Evolutionary conservation across 2,329 filamentous ascomycete species (phyloP).

Genomic region (Stachybotrys echinatus): DNA sequence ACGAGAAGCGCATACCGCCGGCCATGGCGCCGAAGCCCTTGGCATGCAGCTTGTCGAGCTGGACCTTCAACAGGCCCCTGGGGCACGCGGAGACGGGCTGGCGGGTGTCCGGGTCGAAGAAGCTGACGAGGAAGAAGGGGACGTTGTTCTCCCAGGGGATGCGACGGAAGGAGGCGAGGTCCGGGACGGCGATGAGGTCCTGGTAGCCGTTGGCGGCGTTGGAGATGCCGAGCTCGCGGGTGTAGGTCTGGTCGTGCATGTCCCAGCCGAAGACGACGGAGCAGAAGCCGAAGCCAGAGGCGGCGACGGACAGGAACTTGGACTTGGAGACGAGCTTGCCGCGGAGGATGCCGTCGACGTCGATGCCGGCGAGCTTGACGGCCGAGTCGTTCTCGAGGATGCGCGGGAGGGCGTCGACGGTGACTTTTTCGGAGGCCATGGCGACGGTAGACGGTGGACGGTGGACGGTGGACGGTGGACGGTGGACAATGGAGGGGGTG

Average conservation of each 20-base stretch:
- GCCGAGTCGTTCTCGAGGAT: slow-evolving; percentile 67
- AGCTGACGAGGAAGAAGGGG: slow-evolving; percentile 80
- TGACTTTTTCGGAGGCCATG: slow-evolving; percentile 37
- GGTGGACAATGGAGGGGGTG: not conserved
- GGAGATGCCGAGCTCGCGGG: slow-evolving; percentile 77
- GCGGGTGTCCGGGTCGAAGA: slow-evolving; percentile 73
- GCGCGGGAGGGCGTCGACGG: slow-evolving; percentile 57
- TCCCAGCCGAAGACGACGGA: slow-evolving; percentile 95
- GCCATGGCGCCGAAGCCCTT: slow-evolving; percentile 81
- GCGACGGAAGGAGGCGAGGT: slow-evolving; percentile 70
- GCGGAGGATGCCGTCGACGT: slow-evolving; percentile 81
- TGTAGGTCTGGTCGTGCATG: slow-evolving; percentile 91
- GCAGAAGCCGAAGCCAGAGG: slow-evolving; percentile 85
- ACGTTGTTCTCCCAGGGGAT: slow-evolving; percentile 90
- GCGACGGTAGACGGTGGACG: slow-evolving; percentile 2
- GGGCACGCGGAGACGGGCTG: slow-evolving; percentile 73
- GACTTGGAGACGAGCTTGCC: slow-evolving; percentile 90
- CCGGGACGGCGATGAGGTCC: slow-evolving; percentile 77
- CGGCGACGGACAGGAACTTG: slow-evolving; percentile 82
- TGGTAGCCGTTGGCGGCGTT: slow-evolving; percentile 88
- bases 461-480: not conserved
- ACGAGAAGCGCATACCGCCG: slow-evolving; percentile 57
- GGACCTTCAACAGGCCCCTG: slow-evolving; percentile 65
- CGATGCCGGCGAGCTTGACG: slow-evolving; percentile 83
- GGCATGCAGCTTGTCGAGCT: slow-evolving; percentile 60